Base-by-base conservation (phyloP, 73 alveolate genomes). In the Stentor roeselii region DNA sequence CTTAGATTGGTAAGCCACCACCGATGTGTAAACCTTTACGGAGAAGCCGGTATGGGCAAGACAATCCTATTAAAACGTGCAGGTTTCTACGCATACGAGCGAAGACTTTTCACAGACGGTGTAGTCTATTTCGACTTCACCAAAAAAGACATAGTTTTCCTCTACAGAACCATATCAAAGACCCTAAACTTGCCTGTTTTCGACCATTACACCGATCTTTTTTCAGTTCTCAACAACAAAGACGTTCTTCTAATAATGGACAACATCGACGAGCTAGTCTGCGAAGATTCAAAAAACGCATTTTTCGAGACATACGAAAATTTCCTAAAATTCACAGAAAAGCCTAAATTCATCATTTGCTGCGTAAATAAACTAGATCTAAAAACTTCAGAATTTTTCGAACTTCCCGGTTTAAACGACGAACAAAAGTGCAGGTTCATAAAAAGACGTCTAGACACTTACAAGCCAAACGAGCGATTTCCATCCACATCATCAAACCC, bases 81-180 rank as follows among this genome's bases (percentile, higher is more conserved):
- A 21, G 84, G 82, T 27, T 37, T 36, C 32, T 76, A 76, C 39
- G 76, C 39, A 38, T 76, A 39, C 39, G 84, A 76, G 39, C 32
- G 84, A 76, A 76, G 84, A 2, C n/a, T 76, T 76, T 76, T 76
- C 39, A 76, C 14, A 41, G 84, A 76, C 6, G 84, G 84, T 1
- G 84, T 76, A 14, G 84, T 76, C 21, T 76, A 76, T 76, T 27
- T 76, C 35, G 84, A 76, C 34, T 76, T 76, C 74, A 41, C 31
- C 21, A 76, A 35, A 39, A 39, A 78, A 36, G 84, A 76, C 39
- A 41, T 76, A 15, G 34, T 76, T 35, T 76, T 76, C 30, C 27
- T 76, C 36, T 37, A 39, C 34, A n/a, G 74, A 15, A 36, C 32
- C n/a, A 76, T 76, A 1, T 32, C 84, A 76, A 67, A 32, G 27